These are phyloP conservation scores for Xylaria digitata DNA, from an alignment of 2,329 filamentous ascomycete species.

Conservation along the genomic window DNA sequence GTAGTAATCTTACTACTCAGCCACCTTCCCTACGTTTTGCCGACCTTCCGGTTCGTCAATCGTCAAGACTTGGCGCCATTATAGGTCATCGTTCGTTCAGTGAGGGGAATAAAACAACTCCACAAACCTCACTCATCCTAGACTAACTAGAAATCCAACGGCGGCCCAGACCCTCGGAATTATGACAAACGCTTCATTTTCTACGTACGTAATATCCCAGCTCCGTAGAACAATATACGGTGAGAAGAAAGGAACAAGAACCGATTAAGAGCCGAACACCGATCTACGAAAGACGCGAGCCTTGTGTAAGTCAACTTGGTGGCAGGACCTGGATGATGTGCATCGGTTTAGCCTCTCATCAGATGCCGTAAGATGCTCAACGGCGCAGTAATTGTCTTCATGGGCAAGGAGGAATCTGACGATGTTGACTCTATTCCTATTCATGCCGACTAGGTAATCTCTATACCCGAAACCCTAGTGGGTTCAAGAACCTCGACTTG, in stretches of 20 bases:
- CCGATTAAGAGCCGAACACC: not conserved
- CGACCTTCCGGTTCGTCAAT: conserved; percentile 17
- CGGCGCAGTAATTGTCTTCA: too few species aligned
- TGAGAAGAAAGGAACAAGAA: not conserved
- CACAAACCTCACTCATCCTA: not conserved
- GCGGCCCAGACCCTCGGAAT: not conserved
- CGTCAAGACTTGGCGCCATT: conserved; percentile 13
- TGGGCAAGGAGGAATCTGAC: too few species aligned
- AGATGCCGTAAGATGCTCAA: too few species aligned
- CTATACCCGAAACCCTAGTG: too few species aligned
- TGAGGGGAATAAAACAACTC: not conserved
- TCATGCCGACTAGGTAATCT: too few species aligned
- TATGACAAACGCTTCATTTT: not conserved
- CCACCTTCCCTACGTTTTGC: not conserved
- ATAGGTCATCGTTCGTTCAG: not conserved
- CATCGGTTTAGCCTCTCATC: too few species aligned
- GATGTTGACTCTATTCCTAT: too few species aligned
- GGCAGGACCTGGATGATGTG: too few species aligned
- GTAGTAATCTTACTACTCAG: conserved; percentile 12
- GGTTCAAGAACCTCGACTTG: too few species aligned
- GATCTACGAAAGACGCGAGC: too few species aligned
- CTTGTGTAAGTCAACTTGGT: too few species aligned
- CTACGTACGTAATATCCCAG: not conserved
- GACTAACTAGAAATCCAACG: not conserved
- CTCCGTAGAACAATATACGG: not conserved